phyloP scores from a whole-genome alignment of 768 basidiomycete species.

The Cyathus striatus region DNA sequence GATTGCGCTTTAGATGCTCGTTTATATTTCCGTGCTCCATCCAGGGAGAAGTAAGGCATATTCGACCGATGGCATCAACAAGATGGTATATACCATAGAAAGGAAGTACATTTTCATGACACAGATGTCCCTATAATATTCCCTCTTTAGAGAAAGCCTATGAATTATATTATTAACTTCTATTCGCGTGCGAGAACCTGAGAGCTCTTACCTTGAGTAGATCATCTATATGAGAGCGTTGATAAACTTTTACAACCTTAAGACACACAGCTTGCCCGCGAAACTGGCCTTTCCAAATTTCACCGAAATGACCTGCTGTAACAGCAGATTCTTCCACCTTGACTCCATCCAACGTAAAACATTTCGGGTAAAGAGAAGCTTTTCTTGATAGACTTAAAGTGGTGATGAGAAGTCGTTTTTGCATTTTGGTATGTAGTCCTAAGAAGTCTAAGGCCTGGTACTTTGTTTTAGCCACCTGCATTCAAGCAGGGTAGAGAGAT shows the following conservation, averaged over 20 bases:
- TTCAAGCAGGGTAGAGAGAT: too few relatives aligned
- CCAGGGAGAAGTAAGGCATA: slow-evolving; percentile 27
- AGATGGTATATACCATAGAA: slow-evolving; percentile 20
- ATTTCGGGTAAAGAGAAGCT: slow-evolving; percentile 21
- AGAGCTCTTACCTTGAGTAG: slow-evolving; percentile 6
- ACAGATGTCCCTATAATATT: slow-evolving; percentile 23
- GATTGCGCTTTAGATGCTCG: slow-evolving; percentile 19
- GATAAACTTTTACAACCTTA: slow-evolving; percentile 5
- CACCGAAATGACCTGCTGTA: too few relatives aligned
- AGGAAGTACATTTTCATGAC: slow-evolving; percentile 8
- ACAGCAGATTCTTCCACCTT: too few relatives aligned
- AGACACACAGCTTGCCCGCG: slow-evolving; percentile 5
- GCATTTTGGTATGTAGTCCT: slow-evolving; percentile 6
- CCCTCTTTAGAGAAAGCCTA: slow-evolving; percentile 11
- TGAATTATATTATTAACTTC: neutral
- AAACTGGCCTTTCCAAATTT: too few relatives aligned
- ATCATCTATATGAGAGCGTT: slow-evolving; percentile 1
- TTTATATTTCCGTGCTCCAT: slow-evolving; percentile 14
- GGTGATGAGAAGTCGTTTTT: slow-evolving; percentile 11
- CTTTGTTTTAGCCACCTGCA: neutral
- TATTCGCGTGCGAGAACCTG: neutral
- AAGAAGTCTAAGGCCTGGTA: slow-evolving; percentile 13
- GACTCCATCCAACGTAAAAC: slow-evolving; percentile 10
- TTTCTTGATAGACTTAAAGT: slow-evolving; percentile 16
- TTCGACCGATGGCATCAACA: slow-evolving; percentile 4